Base-by-base conservation (phyloP, 2,329 filamentous ascomycete genomes). In the Fusarium buxicola region DNA sequence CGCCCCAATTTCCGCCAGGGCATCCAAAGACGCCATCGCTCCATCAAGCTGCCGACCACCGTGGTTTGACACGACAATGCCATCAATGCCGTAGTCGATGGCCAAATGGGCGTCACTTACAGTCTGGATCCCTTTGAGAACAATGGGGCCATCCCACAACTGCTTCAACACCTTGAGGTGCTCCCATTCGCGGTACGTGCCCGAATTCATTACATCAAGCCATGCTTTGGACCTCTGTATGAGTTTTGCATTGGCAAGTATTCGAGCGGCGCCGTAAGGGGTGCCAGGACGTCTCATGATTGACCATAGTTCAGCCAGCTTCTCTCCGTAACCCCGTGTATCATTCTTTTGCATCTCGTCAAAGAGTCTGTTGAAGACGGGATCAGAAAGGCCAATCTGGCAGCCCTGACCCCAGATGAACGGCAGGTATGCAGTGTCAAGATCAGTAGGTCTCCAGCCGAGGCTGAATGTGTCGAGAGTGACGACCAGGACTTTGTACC, bases 401-500 rank as follows among this genome's bases (percentile, higher is more conserved):
- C 85, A 83, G 3, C 89, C 89, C 9, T 84, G 73, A 0, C 85
- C 84, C 34, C 77, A 80, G 25, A 87, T 75, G 62, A 91, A 90
- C 0, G 88, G 84, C 0, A 86, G 68, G 66, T 86, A 89, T 3
- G 80, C 84, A 12, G 82, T 81, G 62, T 91, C 89, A 5, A 92
- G 81, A 69, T 92, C 89, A 0, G 79, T 81, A 0, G 89, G 89
- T 32, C 90, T 80, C 89, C 89, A 93, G 1, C 83, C 84, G 31
- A 92, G 79, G 11, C 82, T 82, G 75, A 86, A 91, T 0, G 89
- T 92, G 73, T 93, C 90, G 0, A 92, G 79, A 0, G 91, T 93
- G 1, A 93, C 87, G 7, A 92, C 84, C 0, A 92, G 79, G 1
- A 87, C 88, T 30, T 81, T 82, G 75, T 82, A 92, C 1, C 89